Base-by-base conservation (phyloP, 2,329 filamentous ascomycete species). In the Amylocarpus encephaloides region DNA sequence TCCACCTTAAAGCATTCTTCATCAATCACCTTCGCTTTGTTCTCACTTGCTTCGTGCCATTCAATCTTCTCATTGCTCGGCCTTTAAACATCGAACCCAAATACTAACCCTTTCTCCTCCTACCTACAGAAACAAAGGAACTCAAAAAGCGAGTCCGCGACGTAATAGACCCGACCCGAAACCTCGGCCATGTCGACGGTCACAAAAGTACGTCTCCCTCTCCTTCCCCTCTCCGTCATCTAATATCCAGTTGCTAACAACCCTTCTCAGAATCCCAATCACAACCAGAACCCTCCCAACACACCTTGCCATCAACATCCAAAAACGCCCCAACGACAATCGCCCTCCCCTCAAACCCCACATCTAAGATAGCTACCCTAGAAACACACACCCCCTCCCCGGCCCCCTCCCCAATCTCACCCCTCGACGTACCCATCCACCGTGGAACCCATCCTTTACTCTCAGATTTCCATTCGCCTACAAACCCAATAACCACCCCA, bases 141-240 rank as follows among this genome's bases (percentile, higher is more conserved):
- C 76, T 96, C 39, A 96, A 97, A 71, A 82, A 89, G 52, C 77
- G 84, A 12, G 81, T 95, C 5, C 76, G 91, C 50, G 88, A 96
- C 70, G 76, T 87, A 46, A 83, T 95, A 59, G 84, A 92, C 62
- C 92, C 91, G 0, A 74, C 73, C 1, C 76, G 86, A 55, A 79
- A 91, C 63, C 71, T 96, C 48, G 92, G 91, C 0, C 91, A 96
- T 69, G 84, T 88, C 16, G 86, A 90, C 67, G 73, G 79, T 49
- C 66, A 58, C 36, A 52, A 55, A 48, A 47, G 51, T 53, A 47
- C 38, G 38, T 26, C 18, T 16, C 50, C 19, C 11, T 33, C 15
- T 43, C 22, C 42, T 19, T 40, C 18, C 26, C 22, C 18, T 47
- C 34, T 16, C 19, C 13, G 22, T 36, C 30, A 16, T 36, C 33